Percentiles rank a stretch among this genome's conserved stretches.
These are phyloP conservation scores for Smallanthus sonchifolius DNA, from an alignment of 129 eudicot species.

Conservation along the genomic window DNA sequence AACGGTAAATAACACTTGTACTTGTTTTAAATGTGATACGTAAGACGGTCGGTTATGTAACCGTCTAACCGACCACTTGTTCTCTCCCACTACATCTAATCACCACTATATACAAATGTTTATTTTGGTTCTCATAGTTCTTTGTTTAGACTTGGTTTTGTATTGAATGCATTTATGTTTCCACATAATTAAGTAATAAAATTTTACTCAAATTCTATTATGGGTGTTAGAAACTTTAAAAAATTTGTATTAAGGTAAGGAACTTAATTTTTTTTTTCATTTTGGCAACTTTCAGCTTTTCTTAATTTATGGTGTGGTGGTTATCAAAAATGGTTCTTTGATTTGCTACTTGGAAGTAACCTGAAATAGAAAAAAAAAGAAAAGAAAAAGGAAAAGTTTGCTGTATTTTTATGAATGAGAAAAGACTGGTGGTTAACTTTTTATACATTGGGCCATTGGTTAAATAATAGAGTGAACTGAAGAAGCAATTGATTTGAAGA, in stretches of 20 bases:
- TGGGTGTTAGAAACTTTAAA: not conserved
- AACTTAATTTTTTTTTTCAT: not conserved
- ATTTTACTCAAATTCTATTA: not conserved
- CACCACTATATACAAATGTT: no score
- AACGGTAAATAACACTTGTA: no score
- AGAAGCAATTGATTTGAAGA: not conserved
- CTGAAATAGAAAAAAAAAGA: not conserved
- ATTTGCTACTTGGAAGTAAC: not conserved
- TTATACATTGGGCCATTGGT: not conserved
- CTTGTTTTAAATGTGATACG: no score
- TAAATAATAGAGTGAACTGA: not conserved
- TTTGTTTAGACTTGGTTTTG: no score
- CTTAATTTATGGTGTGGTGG: not conserved
- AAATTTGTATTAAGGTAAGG: not conserved
- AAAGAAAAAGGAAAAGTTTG: not conserved
- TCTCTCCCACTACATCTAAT: no score
- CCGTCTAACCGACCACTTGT: no score
- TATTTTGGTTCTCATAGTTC: not conserved
- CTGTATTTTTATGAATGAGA: not conserved
- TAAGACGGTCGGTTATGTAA: no score
- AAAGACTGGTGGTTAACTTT: not conserved
- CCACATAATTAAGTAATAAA: no score
- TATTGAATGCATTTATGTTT: no score
- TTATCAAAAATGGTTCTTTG: not conserved
- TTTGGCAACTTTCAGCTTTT: not conserved